phyloP scores from a whole-genome alignment of 495 filamentous ascomycete genomes.

The Annulohypoxylon nitens region DNA sequence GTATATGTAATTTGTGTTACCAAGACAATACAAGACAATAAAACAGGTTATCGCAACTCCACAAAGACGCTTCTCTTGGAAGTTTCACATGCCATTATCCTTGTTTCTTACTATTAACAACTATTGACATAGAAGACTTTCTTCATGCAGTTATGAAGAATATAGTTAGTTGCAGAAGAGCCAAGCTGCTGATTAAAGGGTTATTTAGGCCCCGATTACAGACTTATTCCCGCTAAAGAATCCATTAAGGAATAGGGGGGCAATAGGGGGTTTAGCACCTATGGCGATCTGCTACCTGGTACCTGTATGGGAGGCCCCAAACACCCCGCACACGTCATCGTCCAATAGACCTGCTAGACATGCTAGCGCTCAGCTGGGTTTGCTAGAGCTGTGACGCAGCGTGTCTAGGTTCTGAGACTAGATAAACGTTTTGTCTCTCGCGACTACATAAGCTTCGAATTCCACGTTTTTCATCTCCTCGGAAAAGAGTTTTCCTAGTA shows the following conservation, averaged over 20 bases:
- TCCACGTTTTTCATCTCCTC: background rate
- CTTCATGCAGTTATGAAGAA: conserved; percentile 16
- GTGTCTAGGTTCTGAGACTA: conserved; percentile 31
- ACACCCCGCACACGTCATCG: conserved; percentile 47
- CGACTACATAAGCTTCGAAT: background rate
- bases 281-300: no score
- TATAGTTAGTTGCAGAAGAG: background rate
- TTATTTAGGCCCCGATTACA: conserved; percentile 13
- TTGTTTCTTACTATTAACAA: conserved; percentile 3
- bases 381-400: conserved; percentile 38
- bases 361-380: conserved; percentile 22
- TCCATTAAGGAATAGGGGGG: background rate
- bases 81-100: conserved; percentile 28
- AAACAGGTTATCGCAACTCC: conserved; percentile 11
- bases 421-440: conserved; percentile 24
- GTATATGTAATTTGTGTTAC: conserved; percentile 1
- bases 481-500: background rate
- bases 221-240: background rate
- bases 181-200: background rate
- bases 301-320: background rate
- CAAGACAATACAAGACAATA: background rate
- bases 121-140: conserved; percentile 8
- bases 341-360: conserved; percentile 34
- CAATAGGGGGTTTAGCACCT: background rate
- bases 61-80: conserved; percentile 8